Conservation (phyloP, 2,329 filamentous ascomycete genomes). For the Fusarium bulbicola region DNA sequence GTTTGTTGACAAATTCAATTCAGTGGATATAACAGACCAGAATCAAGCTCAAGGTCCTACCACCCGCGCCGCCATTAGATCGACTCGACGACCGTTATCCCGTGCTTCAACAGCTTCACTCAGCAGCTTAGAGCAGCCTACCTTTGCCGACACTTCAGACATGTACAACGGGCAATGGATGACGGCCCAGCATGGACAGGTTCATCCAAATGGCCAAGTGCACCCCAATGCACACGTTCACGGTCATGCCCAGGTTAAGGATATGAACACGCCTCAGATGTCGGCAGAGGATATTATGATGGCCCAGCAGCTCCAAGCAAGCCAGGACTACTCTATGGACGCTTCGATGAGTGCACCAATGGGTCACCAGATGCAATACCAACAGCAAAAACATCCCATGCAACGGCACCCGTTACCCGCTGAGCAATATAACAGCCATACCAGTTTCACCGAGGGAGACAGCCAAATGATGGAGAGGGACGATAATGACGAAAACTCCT, state of each 20-base stretch:
- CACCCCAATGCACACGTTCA: slow-evolving; percentile 26
- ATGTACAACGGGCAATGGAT: slow-evolving; percentile 63
- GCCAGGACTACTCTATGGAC: slow-evolving; percentile 61
- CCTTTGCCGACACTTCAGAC: slow-evolving; percentile 54
- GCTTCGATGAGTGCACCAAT: slow-evolving; percentile 56
- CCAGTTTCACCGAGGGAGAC: slow-evolving; percentile 66
- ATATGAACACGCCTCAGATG: slow-evolving; percentile 58
- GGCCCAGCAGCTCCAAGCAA: slow-evolving; percentile 63
- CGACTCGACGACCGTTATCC: slow-evolving; percentile 62
- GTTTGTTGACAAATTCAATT: slow-evolving; percentile 30
- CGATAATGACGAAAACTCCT: slow-evolving; percentile 66
- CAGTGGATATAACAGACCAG: slow-evolving; percentile 41
- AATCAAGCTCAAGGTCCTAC: slow-evolving; percentile 43
- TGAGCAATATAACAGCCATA: slow-evolving; percentile 62
- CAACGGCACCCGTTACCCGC: slow-evolving; percentile 62
- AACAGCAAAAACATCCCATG: slow-evolving; percentile 50
- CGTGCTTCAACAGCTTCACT: slow-evolving; percentile 66
- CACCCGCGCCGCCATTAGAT: slow-evolving; percentile 49
- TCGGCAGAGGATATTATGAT: slow-evolving; percentile 68
- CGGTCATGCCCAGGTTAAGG: slow-evolving; percentile 53
- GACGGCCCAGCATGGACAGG: slow-evolving; percentile 31
- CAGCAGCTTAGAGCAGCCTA: slow-evolving; percentile 62
- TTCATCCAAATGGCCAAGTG: slow-evolving; percentile 23
- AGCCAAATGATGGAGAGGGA: slow-evolving; percentile 70
- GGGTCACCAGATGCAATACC: slow-evolving; percentile 54